These are phyloP conservation scores for Ophiocordyceps camponoti-leonardi DNA, from an alignment of 2,329 filamentous ascomycete genomes.

Conservation along the genomic window DNA sequence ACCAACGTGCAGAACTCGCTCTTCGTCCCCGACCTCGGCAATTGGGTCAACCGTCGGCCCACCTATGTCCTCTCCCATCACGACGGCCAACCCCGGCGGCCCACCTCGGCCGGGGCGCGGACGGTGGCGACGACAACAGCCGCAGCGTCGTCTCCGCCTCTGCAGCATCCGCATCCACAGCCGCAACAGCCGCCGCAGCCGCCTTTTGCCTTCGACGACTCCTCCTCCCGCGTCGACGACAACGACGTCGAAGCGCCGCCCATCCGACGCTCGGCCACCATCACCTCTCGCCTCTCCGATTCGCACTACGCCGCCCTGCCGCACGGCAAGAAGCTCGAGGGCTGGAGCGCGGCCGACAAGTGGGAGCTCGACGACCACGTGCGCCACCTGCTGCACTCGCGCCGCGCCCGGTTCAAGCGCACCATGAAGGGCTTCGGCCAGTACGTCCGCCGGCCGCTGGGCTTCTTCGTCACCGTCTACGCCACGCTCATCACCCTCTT, in stretches of 20 bases:
- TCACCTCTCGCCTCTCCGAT: conserved; percentile 51
- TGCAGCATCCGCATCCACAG: too few species aligned
- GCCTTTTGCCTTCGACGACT: too few species aligned
- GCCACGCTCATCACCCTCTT: conserved; percentile 71
- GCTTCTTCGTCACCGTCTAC: conserved; percentile 72
- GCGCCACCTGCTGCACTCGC: conserved; percentile 72
- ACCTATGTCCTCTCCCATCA: conserved; percentile 55
- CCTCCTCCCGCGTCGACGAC: neutral
- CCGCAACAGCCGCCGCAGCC: too few species aligned
- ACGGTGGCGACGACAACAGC: conserved; percentile 1
- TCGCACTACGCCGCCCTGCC: conserved; percentile 67
- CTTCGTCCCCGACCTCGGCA: conserved; percentile 68
- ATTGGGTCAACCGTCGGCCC: conserved; percentile 57
- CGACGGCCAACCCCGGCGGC: conserved; percentile 5
- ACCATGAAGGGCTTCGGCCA: conserved; percentile 64
- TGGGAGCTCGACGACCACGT: conserved; percentile 71
- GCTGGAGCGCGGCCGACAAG: conserved; percentile 61
- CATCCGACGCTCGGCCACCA: conserved; percentile 31
- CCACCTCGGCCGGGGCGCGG: conserved; percentile 5
- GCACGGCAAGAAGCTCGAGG: conserved; percentile 52
- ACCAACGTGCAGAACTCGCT: conserved; percentile 85
- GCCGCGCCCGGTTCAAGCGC: conserved; percentile 62
- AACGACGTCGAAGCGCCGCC: conserved; percentile 5
- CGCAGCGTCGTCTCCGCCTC: neutral
- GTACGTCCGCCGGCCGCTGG: conserved; percentile 60